These are phyloP conservation scores for Knoxia roxburghii DNA, from an alignment of 257 asterid species.

Conservation along the genomic window DNA sequence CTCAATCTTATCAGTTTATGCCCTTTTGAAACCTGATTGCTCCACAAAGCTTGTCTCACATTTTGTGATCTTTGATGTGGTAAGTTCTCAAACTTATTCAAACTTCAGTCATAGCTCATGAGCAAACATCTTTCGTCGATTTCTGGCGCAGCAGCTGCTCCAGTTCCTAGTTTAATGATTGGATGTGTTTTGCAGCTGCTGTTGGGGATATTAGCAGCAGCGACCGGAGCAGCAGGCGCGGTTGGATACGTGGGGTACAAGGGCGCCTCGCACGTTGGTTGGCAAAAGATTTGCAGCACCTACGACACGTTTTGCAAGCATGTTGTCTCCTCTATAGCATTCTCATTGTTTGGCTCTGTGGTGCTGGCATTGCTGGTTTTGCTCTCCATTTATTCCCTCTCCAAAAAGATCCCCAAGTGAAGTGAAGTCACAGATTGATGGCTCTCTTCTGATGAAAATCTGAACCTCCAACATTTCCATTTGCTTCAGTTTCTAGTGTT, in stretches of 20 bases:
- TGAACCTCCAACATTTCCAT: background rate
- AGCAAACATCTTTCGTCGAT: no score
- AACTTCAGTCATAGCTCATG: no score
- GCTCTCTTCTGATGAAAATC: background rate
- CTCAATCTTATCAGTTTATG: slow-evolving; percentile 25
- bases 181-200: slow-evolving; percentile 62
- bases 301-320: slow-evolving; percentile 57
- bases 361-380: slow-evolving; percentile 48
- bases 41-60: slow-evolving; percentile 28
- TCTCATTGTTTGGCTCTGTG: slow-evolving; percentile 49
- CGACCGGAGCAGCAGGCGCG: slow-evolving; percentile 73
- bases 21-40: slow-evolving; percentile 28
- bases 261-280: slow-evolving; percentile 52
- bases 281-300: slow-evolving; percentile 54
- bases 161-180: background rate
- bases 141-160: no score
- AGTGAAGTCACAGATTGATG: slow-evolving; percentile 12
- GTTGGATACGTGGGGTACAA: slow-evolving; percentile 67
- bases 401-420: slow-evolving; percentile 60
- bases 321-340: slow-evolving; percentile 46
- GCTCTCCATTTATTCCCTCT: slow-evolving; percentile 46
- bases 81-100: slow-evolving; percentile 21
- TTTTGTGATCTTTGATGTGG: slow-evolving; percentile 40
- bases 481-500: background rate
- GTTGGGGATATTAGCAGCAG: slow-evolving; percentile 70